Percentiles rank a stretch among this genome's conserved stretches.
These are phyloP conservation scores for Rhizopogon roseolus DNA, from an alignment of 768 basidiomycete genomes.

Conservation along the genomic window DNA sequence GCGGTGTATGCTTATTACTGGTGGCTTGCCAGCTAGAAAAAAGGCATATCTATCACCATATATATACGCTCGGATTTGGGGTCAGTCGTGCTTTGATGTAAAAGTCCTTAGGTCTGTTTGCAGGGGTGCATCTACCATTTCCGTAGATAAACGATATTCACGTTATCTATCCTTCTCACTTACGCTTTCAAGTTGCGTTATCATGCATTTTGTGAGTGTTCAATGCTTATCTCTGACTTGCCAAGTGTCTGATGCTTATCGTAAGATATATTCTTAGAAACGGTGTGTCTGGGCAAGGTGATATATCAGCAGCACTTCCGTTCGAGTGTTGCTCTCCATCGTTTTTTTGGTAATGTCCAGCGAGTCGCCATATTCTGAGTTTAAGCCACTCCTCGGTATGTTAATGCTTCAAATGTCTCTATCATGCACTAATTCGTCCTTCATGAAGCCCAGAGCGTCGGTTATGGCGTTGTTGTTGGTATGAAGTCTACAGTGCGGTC, in stretches of 20 bases:
- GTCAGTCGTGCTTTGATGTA: too few species aligned
- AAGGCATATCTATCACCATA: too few species aligned
- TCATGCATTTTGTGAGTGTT: not conserved
- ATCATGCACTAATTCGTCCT: not conserved
- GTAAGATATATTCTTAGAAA: too few species aligned
- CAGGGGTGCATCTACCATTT: not conserved
- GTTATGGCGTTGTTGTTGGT: constrained; percentile 48
- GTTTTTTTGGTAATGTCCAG: constrained; percentile 9
- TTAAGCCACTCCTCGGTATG: constrained; percentile 36
- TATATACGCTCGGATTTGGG: too few species aligned
- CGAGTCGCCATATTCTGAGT: constrained; percentile 24
- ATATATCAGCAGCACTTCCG: not conserved
- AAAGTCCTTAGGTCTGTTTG: not conserved
- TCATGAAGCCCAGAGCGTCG: constrained; percentile 38
- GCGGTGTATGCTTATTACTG: too few species aligned
- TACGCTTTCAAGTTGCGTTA: not conserved
- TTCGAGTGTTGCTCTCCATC: not conserved
- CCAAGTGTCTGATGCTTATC: not conserved
- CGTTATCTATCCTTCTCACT: not conserved
- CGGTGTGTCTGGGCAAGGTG: too few species aligned
- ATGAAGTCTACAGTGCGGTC: constrained; percentile 4
- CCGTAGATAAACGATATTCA: too few species aligned
- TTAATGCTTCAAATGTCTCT: not conserved
- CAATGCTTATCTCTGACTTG: not conserved
- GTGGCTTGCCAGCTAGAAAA: too few species aligned